Base-by-base conservation (phyloP, 1,284 basidiomycete genomes). In the Malassezia furfur region DNA sequence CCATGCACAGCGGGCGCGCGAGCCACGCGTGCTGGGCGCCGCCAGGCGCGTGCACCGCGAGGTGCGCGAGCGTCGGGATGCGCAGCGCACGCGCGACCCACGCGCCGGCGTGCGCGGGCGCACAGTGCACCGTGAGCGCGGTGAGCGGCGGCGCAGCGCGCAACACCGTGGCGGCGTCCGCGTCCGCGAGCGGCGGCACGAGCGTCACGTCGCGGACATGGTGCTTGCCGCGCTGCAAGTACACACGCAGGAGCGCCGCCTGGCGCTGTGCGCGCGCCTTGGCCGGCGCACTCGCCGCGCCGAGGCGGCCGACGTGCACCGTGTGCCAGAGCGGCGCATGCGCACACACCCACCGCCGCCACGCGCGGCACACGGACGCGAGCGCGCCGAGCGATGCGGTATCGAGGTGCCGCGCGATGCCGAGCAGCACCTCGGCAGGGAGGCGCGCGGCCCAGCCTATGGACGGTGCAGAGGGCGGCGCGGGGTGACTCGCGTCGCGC, bases 241-340 rank as follows among this genome's bases (percentile, higher is more conserved):
- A 54, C 11, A 40, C 5, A 8, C 7, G 15, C 3, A 49, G 25
- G 25, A 49, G 28, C 36, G 48, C 25, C 7, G 10, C 5, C 35
- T 39, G 37, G 7, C 17, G 38, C 19, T 19, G 28, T 11, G 28
- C 34, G 3, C 44, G 45, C 40, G n/a, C 32, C 34, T 37, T 48
- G 50, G 14, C 3, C 19, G 36, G 41, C 40, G 3, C 15, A 30
- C 35, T 47, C 35, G 34, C 28, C 43, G 25, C 30, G 21, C 30
- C 28, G 22, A 28, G 25, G 28, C 43, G 43, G 12, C 44, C 35
- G n/a, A 57, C 38, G 32, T 9, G 21, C 11, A 57, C 19, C n/a
- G 43, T 38, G 25, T 49, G 55, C 55, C 55, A 57, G 6, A 57
- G 46, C 19, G 34, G 15, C 39, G 14, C 25, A 19, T 41, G 30